Evolutionary conservation across 2,329 filamentous ascomycete species (phyloP), one percentile per base, ranked within the genome.

Genomic region (Kalmusia sp.): DNA sequence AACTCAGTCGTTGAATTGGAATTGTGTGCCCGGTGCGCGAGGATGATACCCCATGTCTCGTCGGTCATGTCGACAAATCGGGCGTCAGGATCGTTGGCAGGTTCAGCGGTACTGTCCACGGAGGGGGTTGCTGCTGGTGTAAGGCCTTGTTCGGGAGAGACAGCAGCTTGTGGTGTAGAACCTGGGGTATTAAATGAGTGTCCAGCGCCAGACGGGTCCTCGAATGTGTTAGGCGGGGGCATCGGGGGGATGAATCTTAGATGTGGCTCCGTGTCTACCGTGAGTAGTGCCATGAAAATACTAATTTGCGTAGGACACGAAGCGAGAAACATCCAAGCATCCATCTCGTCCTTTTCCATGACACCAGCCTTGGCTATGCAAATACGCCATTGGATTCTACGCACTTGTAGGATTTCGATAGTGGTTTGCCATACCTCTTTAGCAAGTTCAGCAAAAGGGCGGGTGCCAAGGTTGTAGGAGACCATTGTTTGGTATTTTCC

Each of bases 381-480:
- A 9, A 95, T 77, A 14, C 90, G 86, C 90, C 91, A 93, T 51
- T 88, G 86, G 0, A 93, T 86, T 63, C 86, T 88, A 72, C 87
- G 85, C 14, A 80, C 79, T 0, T 87, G 84, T 28, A 92, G 84
- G 27, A 93, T 82, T n/a, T 88, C 87, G 25, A 88, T 77, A 0
- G 91, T 93, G 1, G 87, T 89, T 50, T 87, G 83, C 90, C 91
- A 93, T 3, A 95, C 89, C 64, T 93, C 90, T 41, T 83, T 81
- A 1, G 86, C 85, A n/a, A 92, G 79, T 19, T 90, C 85, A 12
- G 78, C 78, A 56, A 92, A 84, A 78, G 61, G 82, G 79, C 73
- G 85, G 82, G 55, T 87, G 79, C 38, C 69, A 2, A 93, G 77
- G 63, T 88, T 91, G 71, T 92, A 93, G 0, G 89, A 88, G 0